A percentile compares a stretch with the other conserved stretches of the same genome.
Evolutionary conservation across 2,329 filamentous ascomycete genomes (phyloP).

Genomic region (Graphiopsis chlorocephala): DNA sequence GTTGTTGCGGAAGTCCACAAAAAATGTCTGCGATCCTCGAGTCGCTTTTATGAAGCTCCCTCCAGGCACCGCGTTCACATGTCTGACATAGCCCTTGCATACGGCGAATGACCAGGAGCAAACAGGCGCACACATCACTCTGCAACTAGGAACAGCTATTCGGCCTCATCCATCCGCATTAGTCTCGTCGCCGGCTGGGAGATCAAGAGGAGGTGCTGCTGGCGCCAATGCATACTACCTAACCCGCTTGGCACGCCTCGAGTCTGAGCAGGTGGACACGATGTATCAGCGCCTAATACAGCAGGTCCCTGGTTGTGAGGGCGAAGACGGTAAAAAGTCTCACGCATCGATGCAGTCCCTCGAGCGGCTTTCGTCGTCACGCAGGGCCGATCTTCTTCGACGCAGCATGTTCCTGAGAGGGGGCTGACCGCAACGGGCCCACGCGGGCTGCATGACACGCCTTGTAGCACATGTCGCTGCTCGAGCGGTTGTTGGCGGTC

Average conservation of each 20-base stretch:
- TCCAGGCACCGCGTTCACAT: slow-evolving; percentile 7
- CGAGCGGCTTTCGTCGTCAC: slow-evolving; percentile 5
- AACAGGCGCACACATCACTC: slow-evolving; percentile 12
- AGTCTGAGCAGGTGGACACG: slow-evolving; percentile 9
- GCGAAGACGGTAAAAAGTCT: slow-evolving; percentile 3
- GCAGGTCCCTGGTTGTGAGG: slow-evolving; percentile 6
- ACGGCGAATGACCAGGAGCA: slow-evolving; percentile 9
- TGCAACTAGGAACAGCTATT: slow-evolving; percentile 9
- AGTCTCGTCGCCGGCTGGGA: slow-evolving; percentile 10
- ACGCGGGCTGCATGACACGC: not conserved
- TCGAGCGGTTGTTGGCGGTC: slow-evolving; percentile 3
- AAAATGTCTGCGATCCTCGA: slow-evolving; percentile 7
- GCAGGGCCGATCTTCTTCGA: slow-evolving; percentile 14
- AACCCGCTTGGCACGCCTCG: slow-evolving; percentile 4
- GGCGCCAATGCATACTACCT: slow-evolving; percentile 13
- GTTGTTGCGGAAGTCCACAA: not conserved
- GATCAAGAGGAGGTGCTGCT: slow-evolving; percentile 12
- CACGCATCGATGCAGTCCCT: not conserved
- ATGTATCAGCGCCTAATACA: slow-evolving; percentile 13
- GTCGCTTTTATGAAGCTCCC: slow-evolving; percentile 5
- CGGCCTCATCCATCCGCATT: slow-evolving; percentile 10
- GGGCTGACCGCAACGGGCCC: slow-evolving; percentile 11
- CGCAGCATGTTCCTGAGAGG: slow-evolving; percentile 6
- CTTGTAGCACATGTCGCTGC: slow-evolving; percentile 9
- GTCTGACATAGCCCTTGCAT: slow-evolving; percentile 7